These are phyloP conservation scores for Rhizopus stolonifer DNA, from an alignment of 371 early-diverging fungal genomes.

Conservation along the genomic window DNA sequence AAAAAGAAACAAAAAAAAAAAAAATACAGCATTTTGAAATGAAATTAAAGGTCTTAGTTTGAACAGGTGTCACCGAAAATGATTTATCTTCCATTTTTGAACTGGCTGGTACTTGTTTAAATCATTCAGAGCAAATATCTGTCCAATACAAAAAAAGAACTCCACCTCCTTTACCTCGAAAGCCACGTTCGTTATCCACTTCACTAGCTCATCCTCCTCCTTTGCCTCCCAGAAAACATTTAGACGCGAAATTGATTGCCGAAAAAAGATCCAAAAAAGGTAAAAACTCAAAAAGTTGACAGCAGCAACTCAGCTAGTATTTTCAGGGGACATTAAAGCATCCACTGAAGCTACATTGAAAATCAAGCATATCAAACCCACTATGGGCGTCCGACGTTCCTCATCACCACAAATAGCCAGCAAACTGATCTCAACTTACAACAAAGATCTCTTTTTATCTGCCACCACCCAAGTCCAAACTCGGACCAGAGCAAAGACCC, in stretches of 20 bases:
- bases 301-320: background rate
- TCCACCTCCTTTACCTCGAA: slow-evolving; percentile 38
- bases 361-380: background rate
- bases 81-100: slow-evolving; percentile 25
- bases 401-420: slow-evolving; percentile 21
- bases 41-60: background rate
- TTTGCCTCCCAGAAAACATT: background rate
- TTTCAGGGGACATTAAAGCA: background rate
- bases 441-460: slow-evolving; percentile 15
- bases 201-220: background rate
- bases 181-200: slow-evolving; percentile 13
- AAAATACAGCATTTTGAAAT: too few relatives aligned
- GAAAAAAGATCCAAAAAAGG: background rate
- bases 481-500: background rate
- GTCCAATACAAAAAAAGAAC: slow-evolving; percentile 1
- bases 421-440: slow-evolving; percentile 18
- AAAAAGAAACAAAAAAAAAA: too few relatives aligned
- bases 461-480: background rate
- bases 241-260: background rate
- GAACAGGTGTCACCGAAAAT: slow-evolving; percentile 6
- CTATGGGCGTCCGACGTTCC: slow-evolving; percentile 8
- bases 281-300: too few relatives aligned
- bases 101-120: slow-evolving; percentile 37
- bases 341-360: background rate
- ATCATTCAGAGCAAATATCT: slow-evolving; percentile 25